Evolutionary conservation across 179 eudicot species (phyloP).

Genomic region (Spinacia oleracea): DNA sequence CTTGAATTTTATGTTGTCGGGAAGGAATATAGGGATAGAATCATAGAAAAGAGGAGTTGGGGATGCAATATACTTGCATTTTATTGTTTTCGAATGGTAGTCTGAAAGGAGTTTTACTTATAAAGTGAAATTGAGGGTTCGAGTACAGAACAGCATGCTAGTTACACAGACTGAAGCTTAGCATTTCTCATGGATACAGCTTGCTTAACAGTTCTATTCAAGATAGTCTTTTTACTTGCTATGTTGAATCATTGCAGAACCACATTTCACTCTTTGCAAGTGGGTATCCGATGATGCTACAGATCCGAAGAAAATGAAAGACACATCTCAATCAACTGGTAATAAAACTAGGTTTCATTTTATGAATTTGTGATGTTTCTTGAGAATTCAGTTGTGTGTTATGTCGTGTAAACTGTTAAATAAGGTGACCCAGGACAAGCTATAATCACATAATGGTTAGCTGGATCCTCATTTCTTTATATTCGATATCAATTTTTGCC

Average conservation of each 20-base stretch:
- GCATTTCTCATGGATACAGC: not conserved
- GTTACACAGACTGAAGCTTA: not conserved
- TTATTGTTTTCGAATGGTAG: not conserved
- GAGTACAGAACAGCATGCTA: not conserved
- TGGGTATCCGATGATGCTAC: slow-evolving; percentile 48
- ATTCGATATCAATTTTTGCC: not conserved
- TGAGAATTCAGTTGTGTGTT: slow-evolving; percentile 6
- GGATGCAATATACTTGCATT: not conserved
- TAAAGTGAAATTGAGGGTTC: not conserved
- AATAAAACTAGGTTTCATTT: slow-evolving; percentile 1
- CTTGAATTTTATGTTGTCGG: not conserved
- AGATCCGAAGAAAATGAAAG: slow-evolving; percentile 39
- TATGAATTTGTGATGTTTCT: slow-evolving; percentile 7
- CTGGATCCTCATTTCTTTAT: not conserved
- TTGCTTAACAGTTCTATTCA: not conserved
- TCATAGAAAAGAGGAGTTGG: not conserved
- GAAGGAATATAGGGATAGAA: not conserved
- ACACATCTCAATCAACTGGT: slow-evolving; percentile 41
- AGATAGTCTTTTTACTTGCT: slow-evolving; percentile 4
- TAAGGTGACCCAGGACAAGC: not conserved
- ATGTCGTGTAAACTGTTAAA: not conserved
- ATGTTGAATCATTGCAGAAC: slow-evolving; percentile 33
- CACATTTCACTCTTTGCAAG: slow-evolving; percentile 59
- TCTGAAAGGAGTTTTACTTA: not conserved
- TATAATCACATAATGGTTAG: not conserved